Base-by-base conservation (phyloP, 2,329 filamentous ascomycete genomes). In the Microdochium bolleyi region DNA sequence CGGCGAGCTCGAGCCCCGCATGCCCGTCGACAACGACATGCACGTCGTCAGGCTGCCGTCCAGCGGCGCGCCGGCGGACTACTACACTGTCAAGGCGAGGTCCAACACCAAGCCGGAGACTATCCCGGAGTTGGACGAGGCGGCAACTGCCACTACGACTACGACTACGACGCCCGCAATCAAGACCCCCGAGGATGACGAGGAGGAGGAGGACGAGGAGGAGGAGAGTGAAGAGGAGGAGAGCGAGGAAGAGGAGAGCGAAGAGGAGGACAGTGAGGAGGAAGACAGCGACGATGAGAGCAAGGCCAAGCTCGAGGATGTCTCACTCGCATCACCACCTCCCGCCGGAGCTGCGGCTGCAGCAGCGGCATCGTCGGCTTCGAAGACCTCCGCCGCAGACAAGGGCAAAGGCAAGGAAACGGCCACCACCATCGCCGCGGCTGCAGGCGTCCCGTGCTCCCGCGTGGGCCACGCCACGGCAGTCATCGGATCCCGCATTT, bases 391-490 rank as follows among this genome's bases (percentile, higher is more conserved):
- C 25, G 21, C 48, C n/a, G 44, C 44, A n/a, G 60, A 57, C 51
- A 64, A 65, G 53, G 59, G 59, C 56, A 78, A 79, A 57, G 72
- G 67, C 53, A 77, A 75, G 54, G 64, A 62, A 49, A 64, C 60
- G 3, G 66, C 64, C 30, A 56, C 60, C 10, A 58, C 63, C 25
- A 11, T 22, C 7, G 41, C 10, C 9, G 16, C 13, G 21, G 9
- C 41, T 4, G n/a, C 41, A 19, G 64, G 76, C 30, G 75, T 87
- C 1, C 89, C 89, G 0, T 68, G 74, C 1, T 77, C 88, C 2
- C 82, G 90, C 21, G 82, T 92, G 2, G 90, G 90, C 21, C 82
- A 89, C 58, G 85, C 89, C 32, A 82, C 85, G 0, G 80, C 85
- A 13, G 77, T 83, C 1, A 79, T 94, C 54, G 78, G 84, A 54